Percentiles rank a stretch among this genome's conserved stretches.
Conservation (phyloP, 345 rosid genomes). For the Pistacia vera region DNA sequence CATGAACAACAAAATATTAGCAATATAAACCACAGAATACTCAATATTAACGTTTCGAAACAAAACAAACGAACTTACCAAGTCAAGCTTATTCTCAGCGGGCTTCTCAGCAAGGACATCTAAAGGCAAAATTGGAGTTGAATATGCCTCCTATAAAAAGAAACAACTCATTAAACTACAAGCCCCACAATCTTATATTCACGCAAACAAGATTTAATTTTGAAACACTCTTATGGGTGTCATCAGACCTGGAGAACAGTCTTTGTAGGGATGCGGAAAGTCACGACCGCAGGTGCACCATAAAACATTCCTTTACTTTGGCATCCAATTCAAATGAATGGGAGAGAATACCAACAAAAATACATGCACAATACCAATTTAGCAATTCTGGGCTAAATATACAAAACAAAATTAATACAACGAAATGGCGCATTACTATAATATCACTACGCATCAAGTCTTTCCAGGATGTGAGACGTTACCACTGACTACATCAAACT, state of each 20-base stretch:
- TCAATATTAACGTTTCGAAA: too few species aligned
- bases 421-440: not conserved
- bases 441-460: constrained; percentile 85
- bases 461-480: constrained; percentile 86
- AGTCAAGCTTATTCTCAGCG: constrained; percentile 62
- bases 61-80: constrained; percentile 44
- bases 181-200: not conserved
- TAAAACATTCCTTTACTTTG: constrained; percentile 73
- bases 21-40: not conserved
- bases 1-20: constrained; percentile 34
- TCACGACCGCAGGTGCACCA: constrained; percentile 86
- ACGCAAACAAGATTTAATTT: not conserved
- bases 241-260: constrained; percentile 71
- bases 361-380: constrained; percentile 14
- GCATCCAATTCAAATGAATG: constrained; percentile 87
- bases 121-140: constrained; percentile 81
- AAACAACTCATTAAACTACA: constrained; percentile 6
- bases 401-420: not conserved
- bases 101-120: constrained; percentile 86
- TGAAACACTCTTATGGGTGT: not conserved
- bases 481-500: constrained; percentile 65
- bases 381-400: constrained; percentile 15
- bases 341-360: constrained; percentile 67
- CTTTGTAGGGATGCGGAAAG: constrained; percentile 90
- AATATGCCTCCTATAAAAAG: constrained; percentile 65